Conservation (phyloP, 306 rosid species). For the Trichosanthes truncata region DNA sequence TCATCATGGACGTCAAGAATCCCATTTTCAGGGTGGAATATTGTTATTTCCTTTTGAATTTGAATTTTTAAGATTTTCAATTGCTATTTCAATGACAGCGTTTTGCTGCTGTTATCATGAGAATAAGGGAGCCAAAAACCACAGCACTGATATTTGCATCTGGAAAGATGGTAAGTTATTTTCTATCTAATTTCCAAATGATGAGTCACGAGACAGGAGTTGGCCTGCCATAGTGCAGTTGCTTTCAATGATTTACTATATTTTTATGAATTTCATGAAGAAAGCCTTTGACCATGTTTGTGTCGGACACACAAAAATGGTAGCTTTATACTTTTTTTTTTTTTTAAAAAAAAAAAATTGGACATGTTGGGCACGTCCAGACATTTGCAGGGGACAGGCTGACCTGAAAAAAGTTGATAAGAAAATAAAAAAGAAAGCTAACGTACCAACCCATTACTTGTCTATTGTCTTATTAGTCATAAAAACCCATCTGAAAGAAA, state of each 20-base stretch:
- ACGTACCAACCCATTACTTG: neutral
- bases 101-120: conserved; percentile 96
- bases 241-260: neutral
- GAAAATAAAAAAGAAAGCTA: neutral
- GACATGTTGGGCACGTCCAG: neutral
- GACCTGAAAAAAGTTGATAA: neutral
- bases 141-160: conserved; percentile 93
- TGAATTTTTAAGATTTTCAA: neutral
- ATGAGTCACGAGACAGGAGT: neutral
- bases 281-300: neutral
- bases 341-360: neutral
- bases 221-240: neutral
- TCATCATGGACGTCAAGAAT: neutral
- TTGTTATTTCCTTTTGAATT: neutral
- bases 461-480: neutral
- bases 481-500: neutral
- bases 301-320: neutral
- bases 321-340: neutral
- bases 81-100: conserved; percentile 39
- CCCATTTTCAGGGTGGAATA: neutral
- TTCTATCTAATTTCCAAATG: neutral
- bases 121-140: conserved; percentile 96
- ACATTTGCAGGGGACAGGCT: neutral
- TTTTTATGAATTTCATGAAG: neutral
- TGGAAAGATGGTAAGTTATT: conserved; percentile 74